Base-by-base conservation (phyloP, 768 basidiomycete genomes). In the Melanogaster broomeanus region DNA sequence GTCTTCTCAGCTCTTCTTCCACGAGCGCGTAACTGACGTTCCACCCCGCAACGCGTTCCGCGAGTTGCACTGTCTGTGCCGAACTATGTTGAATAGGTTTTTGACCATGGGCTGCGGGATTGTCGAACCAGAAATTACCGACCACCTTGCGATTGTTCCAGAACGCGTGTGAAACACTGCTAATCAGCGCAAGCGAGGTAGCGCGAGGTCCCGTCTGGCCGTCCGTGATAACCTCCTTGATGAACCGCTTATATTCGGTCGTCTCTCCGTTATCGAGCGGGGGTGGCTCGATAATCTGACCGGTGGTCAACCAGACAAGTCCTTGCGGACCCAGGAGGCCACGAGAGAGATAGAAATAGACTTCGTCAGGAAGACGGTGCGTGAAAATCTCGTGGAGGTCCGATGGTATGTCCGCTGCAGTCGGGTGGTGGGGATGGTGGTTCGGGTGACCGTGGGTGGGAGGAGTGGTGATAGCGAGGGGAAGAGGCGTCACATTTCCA, bases 311-410 rank as follows among this genome's bases (percentile, higher is more conserved):
- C 90, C 96, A 97, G n/a, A 94, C 88, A 21, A 98, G 80, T 10
- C 93, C 85, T 60, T 93, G 90, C 0, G 96, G 92, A 9, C 86
- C 85, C 46, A 98, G 67, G 13, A 98, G 80, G 6, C 97, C 96
- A 16, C 93, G 87, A 34, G 93, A 97, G 57, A 98, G 81, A 68
- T 98, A 97, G 70, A 87, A 98, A 74, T 95, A 98, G 52, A 98
- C 80, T 67, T 98, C 94, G 68, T 98, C 97, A 1, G 96, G 96
- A 22, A 99, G 78, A 40, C 93, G 87, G 69, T 91, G 76, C 10
- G 93, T 95, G 74, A 98, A 98, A 54, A 98, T 90, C 47, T 97
- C 93, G 65, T 96, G 90, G 34, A 99, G 74, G 70, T 98, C 96
- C 43, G 72, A 68, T 3, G 97, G 97, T 51, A 98, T 86, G 63